Evolutionary conservation across 768 basidiomycete genomes (phyloP).

Genomic region (Boletus sp.): DNA sequence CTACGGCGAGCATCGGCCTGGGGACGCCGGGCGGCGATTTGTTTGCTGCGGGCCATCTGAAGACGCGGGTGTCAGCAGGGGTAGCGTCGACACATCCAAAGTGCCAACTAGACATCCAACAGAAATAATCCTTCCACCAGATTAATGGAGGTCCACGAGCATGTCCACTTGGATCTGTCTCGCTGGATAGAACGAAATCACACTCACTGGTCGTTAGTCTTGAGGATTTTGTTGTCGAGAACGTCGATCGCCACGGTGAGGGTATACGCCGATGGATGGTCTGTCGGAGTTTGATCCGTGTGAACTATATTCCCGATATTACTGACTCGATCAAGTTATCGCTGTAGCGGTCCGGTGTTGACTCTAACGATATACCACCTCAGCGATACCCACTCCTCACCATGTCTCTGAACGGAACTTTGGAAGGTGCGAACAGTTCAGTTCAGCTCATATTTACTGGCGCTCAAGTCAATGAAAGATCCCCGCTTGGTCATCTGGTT

Average conservation of each 20-base stretch:
- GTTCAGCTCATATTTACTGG: neutral
- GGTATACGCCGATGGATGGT: slow-evolving; percentile 10
- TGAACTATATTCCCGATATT: slow-evolving; percentile 24
- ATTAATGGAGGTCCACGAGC: neutral
- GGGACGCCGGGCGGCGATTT: slow-evolving; percentile 82
- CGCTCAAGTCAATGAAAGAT: slow-evolving; percentile 36
- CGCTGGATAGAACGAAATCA: slow-evolving; percentile 19
- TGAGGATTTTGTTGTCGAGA: slow-evolving; percentile 39
- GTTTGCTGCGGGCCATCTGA: slow-evolving; percentile 86
- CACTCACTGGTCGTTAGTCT: slow-evolving; percentile 44
- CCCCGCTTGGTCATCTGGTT: slow-evolving; percentile 69
- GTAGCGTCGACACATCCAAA: slow-evolving; percentile 35
- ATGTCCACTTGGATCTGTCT: neutral
- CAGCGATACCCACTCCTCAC: slow-evolving; percentile 25
- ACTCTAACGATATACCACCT: slow-evolving; percentile 3
- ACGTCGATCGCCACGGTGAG: slow-evolving; percentile 25
- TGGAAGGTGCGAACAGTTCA: slow-evolving; percentile 24
- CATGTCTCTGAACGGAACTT: slow-evolving; percentile 21
- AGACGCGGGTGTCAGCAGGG: slow-evolving; percentile 19
- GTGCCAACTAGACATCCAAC: slow-evolving; percentile 34
- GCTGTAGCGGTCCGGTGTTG: neutral
- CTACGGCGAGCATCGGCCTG: slow-evolving; percentile 78
- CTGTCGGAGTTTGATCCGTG: slow-evolving; percentile 27
- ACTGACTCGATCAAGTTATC: neutral
- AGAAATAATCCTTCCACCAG: slow-evolving; percentile 9